Conservation (phyloP, 2,329 filamentous ascomycete genomes). For the Aspergillus phoenicis region DNA sequence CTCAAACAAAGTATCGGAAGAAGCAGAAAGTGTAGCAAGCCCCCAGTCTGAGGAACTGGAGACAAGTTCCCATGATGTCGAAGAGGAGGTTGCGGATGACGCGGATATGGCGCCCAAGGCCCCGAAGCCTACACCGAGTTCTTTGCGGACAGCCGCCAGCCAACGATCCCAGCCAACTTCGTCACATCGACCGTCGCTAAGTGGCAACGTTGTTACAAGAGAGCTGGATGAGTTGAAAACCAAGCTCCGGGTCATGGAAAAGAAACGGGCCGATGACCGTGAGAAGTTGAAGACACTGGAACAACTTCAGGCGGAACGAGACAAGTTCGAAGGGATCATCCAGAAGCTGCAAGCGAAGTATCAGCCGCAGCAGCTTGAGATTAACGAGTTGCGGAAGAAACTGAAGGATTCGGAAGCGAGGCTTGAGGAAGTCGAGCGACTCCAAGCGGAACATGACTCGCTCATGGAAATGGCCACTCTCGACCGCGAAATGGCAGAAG, state of each 20-base stretch:
- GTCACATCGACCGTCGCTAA: conserved; percentile 48
- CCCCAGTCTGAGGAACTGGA: conserved; percentile 35
- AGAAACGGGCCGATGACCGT: conserved; percentile 80
- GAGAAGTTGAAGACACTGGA: conserved; percentile 81
- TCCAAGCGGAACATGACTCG: conserved; percentile 82
- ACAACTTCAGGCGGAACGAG: conserved; percentile 63
- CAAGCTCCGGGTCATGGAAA: conserved; percentile 83
- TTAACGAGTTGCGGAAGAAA: conserved; percentile 72
- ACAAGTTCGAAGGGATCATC: conserved; percentile 72
- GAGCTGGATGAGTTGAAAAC: conserved; percentile 87
- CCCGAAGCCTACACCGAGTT: conserved; percentile 28
- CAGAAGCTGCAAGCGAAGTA: conserved; percentile 90
- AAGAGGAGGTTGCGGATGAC: conserved; percentile 26
- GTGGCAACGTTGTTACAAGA: conserved; percentile 54
- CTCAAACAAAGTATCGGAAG: conserved; percentile 31
- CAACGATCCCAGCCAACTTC: conserved; percentile 33
- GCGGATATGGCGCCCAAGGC: conserved; percentile 25
- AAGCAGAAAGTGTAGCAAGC: conserved; percentile 28
- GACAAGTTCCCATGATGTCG: conserved; percentile 28
- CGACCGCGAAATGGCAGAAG: conserved; percentile 95
- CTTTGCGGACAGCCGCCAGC: conserved; percentile 29
- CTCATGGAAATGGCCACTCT: conserved; percentile 83
- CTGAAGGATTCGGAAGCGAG: conserved; percentile 74
- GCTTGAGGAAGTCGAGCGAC: conserved; percentile 68
- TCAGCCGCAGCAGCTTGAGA: conserved; percentile 80